Evolutionary conservation across 2,329 filamentous ascomycete species (phyloP), one percentile per base, ranked within the genome.

Genomic region (Fusarium cyanostomum): DNA sequence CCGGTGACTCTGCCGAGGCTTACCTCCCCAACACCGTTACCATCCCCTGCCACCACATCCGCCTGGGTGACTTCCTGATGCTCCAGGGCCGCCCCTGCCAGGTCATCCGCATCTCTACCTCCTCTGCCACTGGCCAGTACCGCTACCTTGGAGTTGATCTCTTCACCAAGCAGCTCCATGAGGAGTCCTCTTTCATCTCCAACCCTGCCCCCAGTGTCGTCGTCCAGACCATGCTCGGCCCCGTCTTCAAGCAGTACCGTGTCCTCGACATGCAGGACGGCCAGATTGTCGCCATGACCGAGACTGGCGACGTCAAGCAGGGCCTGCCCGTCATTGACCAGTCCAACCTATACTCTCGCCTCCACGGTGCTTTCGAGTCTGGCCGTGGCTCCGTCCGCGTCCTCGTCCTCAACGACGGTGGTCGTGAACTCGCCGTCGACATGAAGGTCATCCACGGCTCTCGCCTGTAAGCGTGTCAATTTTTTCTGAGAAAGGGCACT

Each of bases 241-340:
- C 95, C 67, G 89, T 98, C 84, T 97, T 98, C 92, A 98, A 98
- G 92, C 95, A 98, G 87, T 99, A 99, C 90, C 94, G 95, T 76
- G 94, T 99, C 78, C 90, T 99, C 64, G 95, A 99, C 85, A 90
- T 99, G 71, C 89, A 93, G 80, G 92, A 96, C 70, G 94, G 86
- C 72, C 73, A 89, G 73, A 81, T 99, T 75, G 92, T 96, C 70
- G 94, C 94, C 85, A 98, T 99, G 94, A 99, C 95, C 77, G 95
- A 99, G 90, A 92, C 90, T 68, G 94, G 95, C 73, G 94, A 99
- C 78, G 93, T 99, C 86, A 98, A 98, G 91, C 94, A 97, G 83
- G 88, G 87, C 73, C 86, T 99, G 59, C 87, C 92, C 58, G 92
- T 99, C 79, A 90, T 97, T 79, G 92, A 97, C 84, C 95, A 99